These are phyloP conservation scores for Pseudogymnoascus sp. DNA, from an alignment of 2,329 filamentous ascomycete genomes.

Conservation along the genomic window DNA sequence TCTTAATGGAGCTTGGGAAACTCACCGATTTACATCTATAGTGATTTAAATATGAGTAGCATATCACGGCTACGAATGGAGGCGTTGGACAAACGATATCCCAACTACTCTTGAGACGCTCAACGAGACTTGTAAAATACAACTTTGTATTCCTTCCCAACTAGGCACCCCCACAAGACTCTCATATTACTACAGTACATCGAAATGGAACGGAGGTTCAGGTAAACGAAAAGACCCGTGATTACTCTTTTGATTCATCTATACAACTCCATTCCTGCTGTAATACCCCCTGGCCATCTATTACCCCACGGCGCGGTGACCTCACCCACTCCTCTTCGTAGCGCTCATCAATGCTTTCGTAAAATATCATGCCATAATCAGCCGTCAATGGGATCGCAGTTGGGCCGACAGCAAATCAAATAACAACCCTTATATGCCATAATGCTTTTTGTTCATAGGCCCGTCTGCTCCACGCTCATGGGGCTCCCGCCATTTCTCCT, in stretches of 20 bases:
- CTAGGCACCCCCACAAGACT: background rate
- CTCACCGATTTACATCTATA: background rate
- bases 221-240: slow-evolving; percentile 4
- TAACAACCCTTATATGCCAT: slow-evolving; percentile 6
- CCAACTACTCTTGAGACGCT: background rate
- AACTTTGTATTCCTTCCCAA: background rate
- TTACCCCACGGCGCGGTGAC: slow-evolving; percentile 6
- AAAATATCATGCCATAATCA: slow-evolving; percentile 6
- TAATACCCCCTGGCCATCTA: background rate
- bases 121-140: background rate
- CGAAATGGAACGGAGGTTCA: background rate
- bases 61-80: background rate
- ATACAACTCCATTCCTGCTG: slow-evolving; percentile 8
- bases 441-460: slow-evolving; percentile 5
- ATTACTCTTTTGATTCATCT: slow-evolving; percentile 8
- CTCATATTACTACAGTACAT: slow-evolving; percentile 3
- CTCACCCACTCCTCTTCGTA: slow-evolving; percentile 2
- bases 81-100: background rate
- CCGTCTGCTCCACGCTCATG: slow-evolving; percentile 24
- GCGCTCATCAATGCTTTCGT: slow-evolving; percentile 7
- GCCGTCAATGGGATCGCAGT: slow-evolving; percentile 2
- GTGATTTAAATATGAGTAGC: background rate
- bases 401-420: background rate
- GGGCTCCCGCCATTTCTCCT: slow-evolving; percentile 24
- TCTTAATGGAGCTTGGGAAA: background rate